Evolutionary conservation across 2,329 filamentous ascomycete species (phyloP).

Genomic region (Rhynchosporium agropyri): DNA sequence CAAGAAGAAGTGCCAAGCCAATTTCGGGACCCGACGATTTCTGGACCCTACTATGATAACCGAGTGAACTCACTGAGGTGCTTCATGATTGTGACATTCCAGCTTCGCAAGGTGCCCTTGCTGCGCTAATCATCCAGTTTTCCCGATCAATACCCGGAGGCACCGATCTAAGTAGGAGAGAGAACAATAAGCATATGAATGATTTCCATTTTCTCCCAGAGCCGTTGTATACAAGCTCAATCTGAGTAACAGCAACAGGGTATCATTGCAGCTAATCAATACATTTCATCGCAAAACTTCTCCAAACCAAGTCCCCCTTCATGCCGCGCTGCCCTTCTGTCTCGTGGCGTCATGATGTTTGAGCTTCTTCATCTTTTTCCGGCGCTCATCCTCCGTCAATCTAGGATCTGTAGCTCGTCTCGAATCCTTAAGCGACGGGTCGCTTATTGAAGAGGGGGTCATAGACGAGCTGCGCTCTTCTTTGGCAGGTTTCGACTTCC

Average conservation of each 20-base stretch:
- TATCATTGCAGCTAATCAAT: conserved; percentile 3
- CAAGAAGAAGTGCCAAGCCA: too few species aligned
- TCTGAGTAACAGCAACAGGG: neutral
- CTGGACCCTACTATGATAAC: too few species aligned
- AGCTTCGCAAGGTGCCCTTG: too few species aligned
- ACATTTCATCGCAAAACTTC: neutral
- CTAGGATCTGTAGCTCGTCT: conserved; percentile 18
- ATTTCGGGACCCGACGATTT: too few species aligned
- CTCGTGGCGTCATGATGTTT: conserved; percentile 21
- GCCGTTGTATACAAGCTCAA: neutral
- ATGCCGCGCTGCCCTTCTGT: neutral
- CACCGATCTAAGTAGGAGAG: neutral
- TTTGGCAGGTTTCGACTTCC: conserved; percentile 6
- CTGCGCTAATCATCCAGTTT: too few species aligned
- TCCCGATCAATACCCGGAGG: too few species aligned
- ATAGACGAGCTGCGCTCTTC: neutral
- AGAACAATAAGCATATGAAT: neutral
- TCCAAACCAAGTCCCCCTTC: neutral
- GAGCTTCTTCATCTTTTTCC: conserved; percentile 27
- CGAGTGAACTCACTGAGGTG: too few species aligned
- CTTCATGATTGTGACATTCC: too few species aligned
- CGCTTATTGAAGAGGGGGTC: neutral
- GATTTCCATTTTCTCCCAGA: neutral
- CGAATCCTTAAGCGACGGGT: conserved; percentile 1
- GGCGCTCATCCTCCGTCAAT: conserved; percentile 23